Evolutionary conservation across 2,329 filamentous ascomycete genomes (phyloP), one percentile per base, ranked within the genome.

Genomic region (Colletotrichum echinochloae): DNA sequence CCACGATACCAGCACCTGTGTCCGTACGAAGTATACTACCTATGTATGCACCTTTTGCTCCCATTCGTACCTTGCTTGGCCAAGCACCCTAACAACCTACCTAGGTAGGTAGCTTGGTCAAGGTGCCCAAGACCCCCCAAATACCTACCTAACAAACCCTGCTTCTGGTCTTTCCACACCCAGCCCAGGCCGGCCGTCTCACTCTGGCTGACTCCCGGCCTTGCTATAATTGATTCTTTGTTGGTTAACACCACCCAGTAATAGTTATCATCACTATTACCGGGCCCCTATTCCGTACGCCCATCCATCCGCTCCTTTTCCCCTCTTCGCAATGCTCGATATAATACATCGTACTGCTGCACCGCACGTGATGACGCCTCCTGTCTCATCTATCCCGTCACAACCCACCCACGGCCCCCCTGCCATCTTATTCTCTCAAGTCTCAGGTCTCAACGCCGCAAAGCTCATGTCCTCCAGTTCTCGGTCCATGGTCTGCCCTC

Each of bases 321-420:
- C 23, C 46, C n/a, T 48, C 44, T 49, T 28, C 23, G n/a, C 65
- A 37, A 56, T 20, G 44, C 23, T 41, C 26, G 46, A 49, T 51
- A n/a, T 28, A 62, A 48, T 30, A 51, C 41, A 26, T 30, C 1
- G 16, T n/a, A 35, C 11, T n/a, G n/a, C 56, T 30, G 44, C 41
- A 26, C 30, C 1, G 16, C 33, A 35, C 11, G 16, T n/a, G 41
- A 18, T 9, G 28, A 20, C 3, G 57, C n/a, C 54, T 55, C 39
- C 35, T 54, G 54, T 66, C 51, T 61, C 51, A 67, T 66, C 63
- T 55, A 37, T 39, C 55, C 55, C 60, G 41, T 54, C 55, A n/a
- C 46, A 33, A 54, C 61, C 66, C 28, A 18, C 49, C 41, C 49
- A 39, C 23, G 41, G 56, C 18, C 41, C 56, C 57, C 63, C 48